Evolutionary conservation across 108 stramenopile genomes (phyloP).

Genomic region (Skeletonema tropicum): DNA sequence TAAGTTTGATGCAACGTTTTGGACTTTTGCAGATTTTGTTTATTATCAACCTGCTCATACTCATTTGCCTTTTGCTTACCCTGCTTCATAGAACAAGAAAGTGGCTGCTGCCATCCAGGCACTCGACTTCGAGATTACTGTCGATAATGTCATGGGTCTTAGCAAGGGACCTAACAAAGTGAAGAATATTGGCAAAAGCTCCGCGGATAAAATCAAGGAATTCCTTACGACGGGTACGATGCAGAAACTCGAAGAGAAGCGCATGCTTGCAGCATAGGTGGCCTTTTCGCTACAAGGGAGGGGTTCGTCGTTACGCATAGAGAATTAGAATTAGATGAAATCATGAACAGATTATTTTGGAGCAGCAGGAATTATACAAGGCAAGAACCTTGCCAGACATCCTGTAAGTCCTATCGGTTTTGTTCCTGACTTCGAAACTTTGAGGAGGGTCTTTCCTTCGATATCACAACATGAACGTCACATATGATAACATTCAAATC

Average conservation of each 20-base stretch:
- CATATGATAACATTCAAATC: background rate
- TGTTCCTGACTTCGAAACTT: background rate
- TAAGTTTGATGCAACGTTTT: conserved; percentile 25
- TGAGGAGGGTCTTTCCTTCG: background rate
- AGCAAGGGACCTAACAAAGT: conserved; percentile 83
- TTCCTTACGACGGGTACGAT: conserved; percentile 72
- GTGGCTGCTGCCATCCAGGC: conserved; percentile 54
- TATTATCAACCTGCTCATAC: background rate
- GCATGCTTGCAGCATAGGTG: conserved; percentile 25
- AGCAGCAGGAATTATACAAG: background rate
- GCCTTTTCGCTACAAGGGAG: background rate
- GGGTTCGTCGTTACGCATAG: background rate
- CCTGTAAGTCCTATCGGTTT: background rate
- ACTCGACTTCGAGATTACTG: conserved; percentile 70
- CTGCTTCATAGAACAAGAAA: conserved; percentile 38
- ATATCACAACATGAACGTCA: background rate
- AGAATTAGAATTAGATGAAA: background rate
- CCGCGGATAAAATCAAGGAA: conserved; percentile 78
- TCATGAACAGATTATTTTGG: background rate
- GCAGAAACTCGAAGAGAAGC: conserved; percentile 78
- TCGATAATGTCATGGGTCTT: conserved; percentile 71
- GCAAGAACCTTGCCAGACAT: background rate
- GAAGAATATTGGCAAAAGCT: conserved; percentile 63
- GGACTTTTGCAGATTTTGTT: background rate
- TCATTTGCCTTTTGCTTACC: background rate